Percentiles rank a stretch among this genome's conserved stretches.
These are phyloP conservation scores for Rhizopus stolonifer DNA, from an alignment of 371 early-diverging fungal species.

Conservation along the genomic window DNA sequence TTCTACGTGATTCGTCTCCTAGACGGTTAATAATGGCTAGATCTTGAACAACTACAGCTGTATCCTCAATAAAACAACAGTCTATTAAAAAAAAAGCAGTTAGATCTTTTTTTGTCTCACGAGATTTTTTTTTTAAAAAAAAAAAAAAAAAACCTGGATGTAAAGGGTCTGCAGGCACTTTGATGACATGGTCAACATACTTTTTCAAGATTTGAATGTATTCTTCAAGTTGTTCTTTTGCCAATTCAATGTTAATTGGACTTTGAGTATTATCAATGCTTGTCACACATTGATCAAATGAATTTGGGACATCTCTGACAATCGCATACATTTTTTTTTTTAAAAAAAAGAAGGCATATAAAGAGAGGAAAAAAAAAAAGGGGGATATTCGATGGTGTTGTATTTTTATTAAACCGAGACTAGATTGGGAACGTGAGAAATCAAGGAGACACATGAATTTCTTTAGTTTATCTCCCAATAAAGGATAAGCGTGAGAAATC, in stretches of 20 bases:
- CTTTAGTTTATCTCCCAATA: no score
- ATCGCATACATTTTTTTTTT: slow-evolving; percentile 20
- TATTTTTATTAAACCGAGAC: no score
- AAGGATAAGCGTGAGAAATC: no score
- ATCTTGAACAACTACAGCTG: slow-evolving; percentile 25
- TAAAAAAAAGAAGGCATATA: no score
- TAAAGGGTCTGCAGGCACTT: slow-evolving; percentile 22
- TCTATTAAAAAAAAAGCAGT: slow-evolving; percentile 5
- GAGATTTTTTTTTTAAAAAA: neutral
- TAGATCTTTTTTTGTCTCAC: neutral
- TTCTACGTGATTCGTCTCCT: slow-evolving; percentile 29
- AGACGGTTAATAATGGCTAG: slow-evolving; percentile 26
- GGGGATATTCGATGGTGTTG: no score
- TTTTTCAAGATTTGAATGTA: slow-evolving; percentile 22
- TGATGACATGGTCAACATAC: slow-evolving; percentile 20
- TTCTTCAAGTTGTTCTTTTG: slow-evolving; percentile 25
- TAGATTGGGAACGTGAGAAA: no score
- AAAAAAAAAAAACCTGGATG: slow-evolving; percentile 21
- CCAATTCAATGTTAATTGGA: slow-evolving; percentile 25
- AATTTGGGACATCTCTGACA: slow-evolving; percentile 22
- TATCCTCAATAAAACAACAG: slow-evolving; percentile 44
- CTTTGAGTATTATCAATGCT: slow-evolving; percentile 16
- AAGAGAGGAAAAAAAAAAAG: neutral
- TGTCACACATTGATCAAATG: slow-evolving; percentile 25
- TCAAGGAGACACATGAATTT: no score